Conservation (phyloP, 1,284 basidiomycete species). For the Bjerkandera adusta region DNA sequence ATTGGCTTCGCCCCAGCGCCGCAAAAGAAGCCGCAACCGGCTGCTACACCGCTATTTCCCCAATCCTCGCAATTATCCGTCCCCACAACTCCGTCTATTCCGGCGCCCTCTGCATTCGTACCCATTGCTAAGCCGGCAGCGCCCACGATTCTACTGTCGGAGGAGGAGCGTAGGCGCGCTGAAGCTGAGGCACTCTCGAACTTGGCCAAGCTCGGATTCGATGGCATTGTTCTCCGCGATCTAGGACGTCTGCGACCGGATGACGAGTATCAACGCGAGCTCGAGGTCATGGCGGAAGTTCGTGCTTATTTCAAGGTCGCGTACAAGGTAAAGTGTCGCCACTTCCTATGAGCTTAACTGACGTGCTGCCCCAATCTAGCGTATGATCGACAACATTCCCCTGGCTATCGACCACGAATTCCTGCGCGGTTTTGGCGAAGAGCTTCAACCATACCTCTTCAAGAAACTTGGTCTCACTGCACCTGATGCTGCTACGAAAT, state of each 20-base stretch:
- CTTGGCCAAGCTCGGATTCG: constrained; percentile 35
- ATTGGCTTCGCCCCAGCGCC: no score
- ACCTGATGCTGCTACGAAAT: constrained; percentile 33
- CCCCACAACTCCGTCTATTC: not conserved
- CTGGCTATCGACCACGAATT: constrained; percentile 44
- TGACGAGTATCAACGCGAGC: constrained; percentile 44
- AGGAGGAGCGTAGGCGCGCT: constrained; percentile 8
- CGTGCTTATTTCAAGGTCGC: constrained; percentile 51
- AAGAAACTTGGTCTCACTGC: constrained; percentile 38
- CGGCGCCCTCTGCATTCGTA: not conserved
- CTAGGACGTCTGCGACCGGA: constrained; percentile 37
- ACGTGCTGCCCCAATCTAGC: no score
- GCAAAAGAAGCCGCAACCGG: not conserved
- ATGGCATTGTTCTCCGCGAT: constrained; percentile 32
- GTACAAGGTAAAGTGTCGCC: constrained; percentile 41
- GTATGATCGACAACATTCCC: constrained; percentile 47
- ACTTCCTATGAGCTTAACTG: not conserved
- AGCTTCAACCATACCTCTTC: constrained; percentile 37
- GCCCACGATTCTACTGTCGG: not conserved
- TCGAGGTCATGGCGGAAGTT: constrained; percentile 49
- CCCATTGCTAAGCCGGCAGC: not conserved
- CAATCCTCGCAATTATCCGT: not conserved
- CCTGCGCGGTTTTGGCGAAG: constrained; percentile 35
- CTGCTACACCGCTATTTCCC: not conserved
- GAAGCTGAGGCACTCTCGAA: constrained; percentile 26